These are phyloP conservation scores for Periconia digitata DNA, from an alignment of 2,329 filamentous ascomycete genomes.

Conservation along the genomic window DNA sequence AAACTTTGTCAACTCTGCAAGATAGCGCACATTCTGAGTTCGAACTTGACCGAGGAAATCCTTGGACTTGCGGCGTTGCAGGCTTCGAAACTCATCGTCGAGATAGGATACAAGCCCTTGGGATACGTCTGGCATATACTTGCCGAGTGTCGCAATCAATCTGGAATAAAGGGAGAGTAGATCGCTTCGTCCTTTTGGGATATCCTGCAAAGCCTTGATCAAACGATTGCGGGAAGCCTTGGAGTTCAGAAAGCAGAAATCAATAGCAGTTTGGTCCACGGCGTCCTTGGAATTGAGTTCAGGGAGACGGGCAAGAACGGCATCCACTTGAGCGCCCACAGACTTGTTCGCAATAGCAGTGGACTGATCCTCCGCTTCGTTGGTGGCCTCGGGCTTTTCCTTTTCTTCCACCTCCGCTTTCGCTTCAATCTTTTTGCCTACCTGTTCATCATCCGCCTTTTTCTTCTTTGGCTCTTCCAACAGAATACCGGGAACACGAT, in stretches of 20 bases:
- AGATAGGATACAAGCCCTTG: slow-evolving; percentile 89
- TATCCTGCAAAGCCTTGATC: slow-evolving; percentile 88
- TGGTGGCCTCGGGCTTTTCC: slow-evolving; percentile 43
- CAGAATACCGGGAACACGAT: slow-evolving; percentile 90
- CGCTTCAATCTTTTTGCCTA: slow-evolving; percentile 68
- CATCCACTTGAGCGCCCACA: slow-evolving; percentile 94
- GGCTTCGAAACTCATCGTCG: slow-evolving; percentile 93
- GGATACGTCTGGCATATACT: slow-evolving; percentile 92
- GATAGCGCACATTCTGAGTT: slow-evolving; percentile 92
- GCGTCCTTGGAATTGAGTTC: slow-evolving; percentile 89
- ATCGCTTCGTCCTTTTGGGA: slow-evolving; percentile 91
- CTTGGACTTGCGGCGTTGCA: slow-evolving; percentile 95
- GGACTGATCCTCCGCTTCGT: slow-evolving; percentile 76
- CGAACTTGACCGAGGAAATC: slow-evolving; percentile 95
- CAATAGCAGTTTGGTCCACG: slow-evolving; percentile 88
- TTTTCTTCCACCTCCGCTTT: slow-evolving; percentile 47
- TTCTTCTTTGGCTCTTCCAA: slow-evolving; percentile 96
- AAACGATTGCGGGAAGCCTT: slow-evolving; percentile 95
- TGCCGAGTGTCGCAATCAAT: slow-evolving; percentile 86
- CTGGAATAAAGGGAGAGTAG: slow-evolving; percentile 90
- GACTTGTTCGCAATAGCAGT: slow-evolving; percentile 97
- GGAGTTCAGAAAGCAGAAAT: slow-evolving; percentile 98
- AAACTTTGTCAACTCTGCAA: slow-evolving; percentile 96
- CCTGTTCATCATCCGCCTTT: slow-evolving; percentile 82
- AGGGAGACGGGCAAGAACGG: slow-evolving; percentile 81